Evolutionary conservation across 257 asterid genomes (phyloP).

Genomic region (Petunia secreta): DNA sequence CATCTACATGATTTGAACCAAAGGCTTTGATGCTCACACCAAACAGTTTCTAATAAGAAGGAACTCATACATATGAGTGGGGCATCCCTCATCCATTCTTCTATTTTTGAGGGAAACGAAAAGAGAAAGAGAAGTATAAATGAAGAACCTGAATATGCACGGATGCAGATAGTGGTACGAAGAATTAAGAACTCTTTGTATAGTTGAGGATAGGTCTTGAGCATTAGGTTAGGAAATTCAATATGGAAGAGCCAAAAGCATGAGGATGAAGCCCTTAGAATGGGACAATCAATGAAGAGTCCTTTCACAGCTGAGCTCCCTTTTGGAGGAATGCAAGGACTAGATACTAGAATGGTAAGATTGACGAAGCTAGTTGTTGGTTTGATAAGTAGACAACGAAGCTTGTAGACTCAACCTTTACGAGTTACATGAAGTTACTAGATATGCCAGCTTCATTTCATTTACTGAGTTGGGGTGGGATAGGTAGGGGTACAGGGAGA

Average conservation of each 20-base stretch:
- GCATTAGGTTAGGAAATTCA: not conserved
- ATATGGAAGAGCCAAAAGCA: slow-evolving; percentile 6
- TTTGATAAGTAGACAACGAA: not conserved
- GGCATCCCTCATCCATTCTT: slow-evolving; percentile 4
- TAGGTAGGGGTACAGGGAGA: not conserved
- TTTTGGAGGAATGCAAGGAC: not conserved
- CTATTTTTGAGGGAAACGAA: not conserved
- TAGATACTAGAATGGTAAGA: not conserved
- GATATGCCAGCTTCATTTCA: not conserved
- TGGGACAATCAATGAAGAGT: not conserved
- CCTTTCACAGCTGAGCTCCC: not conserved
- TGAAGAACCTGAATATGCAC: not conserved
- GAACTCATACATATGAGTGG: not conserved
- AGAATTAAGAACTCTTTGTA: not conserved
- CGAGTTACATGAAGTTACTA: not conserved
- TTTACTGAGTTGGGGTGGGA: not conserved
- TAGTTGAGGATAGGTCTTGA: not conserved
- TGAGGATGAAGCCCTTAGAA: not conserved
- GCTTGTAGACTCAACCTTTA: slow-evolving; percentile 1
- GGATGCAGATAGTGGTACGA: not conserved
- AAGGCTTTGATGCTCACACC: not conserved
- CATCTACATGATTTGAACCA: no score
- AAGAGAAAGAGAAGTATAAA: slow-evolving; percentile 1
- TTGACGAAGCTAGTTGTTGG: slow-evolving; percentile 1
- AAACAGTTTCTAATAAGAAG: not conserved